Conservation (phyloP, 345 rosid species). For the Hirschfeldia incana region DNA sequence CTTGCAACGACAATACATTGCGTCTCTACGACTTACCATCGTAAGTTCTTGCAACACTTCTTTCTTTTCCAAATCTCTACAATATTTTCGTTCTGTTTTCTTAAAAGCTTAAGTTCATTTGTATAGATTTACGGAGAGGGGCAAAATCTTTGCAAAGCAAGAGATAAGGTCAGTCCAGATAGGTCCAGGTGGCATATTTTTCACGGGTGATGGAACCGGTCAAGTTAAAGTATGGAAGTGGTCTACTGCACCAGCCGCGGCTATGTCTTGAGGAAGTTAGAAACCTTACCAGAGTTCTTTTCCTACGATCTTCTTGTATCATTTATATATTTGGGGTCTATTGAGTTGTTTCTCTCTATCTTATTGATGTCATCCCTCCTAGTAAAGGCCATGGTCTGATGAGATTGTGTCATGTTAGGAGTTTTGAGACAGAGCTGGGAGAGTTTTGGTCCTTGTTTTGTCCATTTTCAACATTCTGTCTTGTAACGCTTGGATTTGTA, state of each 20-base stretch:
- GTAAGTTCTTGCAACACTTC: slow-evolving; percentile 51
- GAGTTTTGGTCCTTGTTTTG: slow-evolving; percentile 20
- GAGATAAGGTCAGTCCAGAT: slow-evolving; percentile 79
- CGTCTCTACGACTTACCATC: slow-evolving; percentile 87
- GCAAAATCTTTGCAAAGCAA: slow-evolving; percentile 78
- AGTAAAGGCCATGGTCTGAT: slow-evolving; percentile 6
- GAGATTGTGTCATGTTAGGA: slow-evolving; percentile 21
- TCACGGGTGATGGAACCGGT: slow-evolving; percentile 94
- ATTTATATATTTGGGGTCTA: slow-evolving; percentile 16
- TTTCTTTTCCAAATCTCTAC: background rate
- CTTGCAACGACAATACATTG: slow-evolving; percentile 75
- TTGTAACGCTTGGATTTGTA: slow-evolving; percentile 30
- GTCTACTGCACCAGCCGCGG: slow-evolving; percentile 46
- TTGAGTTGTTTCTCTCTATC: slow-evolving; percentile 3
- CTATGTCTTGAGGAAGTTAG: slow-evolving; percentile 32
- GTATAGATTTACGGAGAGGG: slow-evolving; percentile 81
- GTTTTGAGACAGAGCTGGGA: slow-evolving; percentile 21
- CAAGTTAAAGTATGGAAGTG: slow-evolving; percentile 93
- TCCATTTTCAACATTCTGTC: slow-evolving; percentile 21
- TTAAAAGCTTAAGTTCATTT: background rate
- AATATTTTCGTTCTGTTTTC: background rate
- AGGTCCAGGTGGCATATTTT: slow-evolving; percentile 85
- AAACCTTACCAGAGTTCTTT: background rate
- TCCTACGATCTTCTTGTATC: slow-evolving; percentile 32
- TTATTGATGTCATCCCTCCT: slow-evolving; percentile 4